A percentile compares a stretch with the other conserved stretches of the same genome.
phyloP scores from a whole-genome alignment of 495 filamentous ascomycete species.

The Penicillium goetzii region DNA sequence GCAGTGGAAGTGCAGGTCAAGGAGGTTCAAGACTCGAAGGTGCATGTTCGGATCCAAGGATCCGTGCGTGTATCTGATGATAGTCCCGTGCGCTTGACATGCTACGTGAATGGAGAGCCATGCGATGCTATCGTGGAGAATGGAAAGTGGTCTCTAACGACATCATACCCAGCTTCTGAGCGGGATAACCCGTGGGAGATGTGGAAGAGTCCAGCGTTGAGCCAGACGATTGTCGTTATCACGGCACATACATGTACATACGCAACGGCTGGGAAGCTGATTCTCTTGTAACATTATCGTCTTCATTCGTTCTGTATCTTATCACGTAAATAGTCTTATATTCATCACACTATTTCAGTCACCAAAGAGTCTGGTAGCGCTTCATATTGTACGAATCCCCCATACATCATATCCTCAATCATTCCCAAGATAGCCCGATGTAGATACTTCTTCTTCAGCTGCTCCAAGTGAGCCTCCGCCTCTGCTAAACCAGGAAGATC shows the following conservation, averaged over 20 bases:
- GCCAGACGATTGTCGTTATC: conserved; percentile 35
- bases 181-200: conserved; percentile 35
- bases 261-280: conserved; percentile 30
- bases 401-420: conserved; percentile 40
- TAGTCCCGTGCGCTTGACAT: not conserved
- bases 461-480: conserved; percentile 25
- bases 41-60: conserved; percentile 29
- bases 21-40: conserved; percentile 23
- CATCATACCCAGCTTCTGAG: conserved; percentile 32
- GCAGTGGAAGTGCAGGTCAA: conserved; percentile 29
- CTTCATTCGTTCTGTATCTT: not conserved
- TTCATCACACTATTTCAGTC: conserved; percentile 11
- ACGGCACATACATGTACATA: conserved; percentile 21
- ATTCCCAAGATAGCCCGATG: conserved; percentile 37
- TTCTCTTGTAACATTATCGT: conserved; percentile 25
- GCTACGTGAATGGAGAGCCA: conserved; percentile 37
- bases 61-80: conserved; percentile 7
- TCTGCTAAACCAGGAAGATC: conserved; percentile 18
- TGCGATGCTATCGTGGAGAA: conserved; percentile 22
- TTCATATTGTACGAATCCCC: conserved; percentile 18
- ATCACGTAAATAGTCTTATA: conserved; percentile 2
- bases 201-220: conserved; percentile 38
- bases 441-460: conserved; percentile 35
- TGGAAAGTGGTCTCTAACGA: conserved; percentile 23
- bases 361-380: conserved; percentile 14